Conservation (phyloP, 768 basidiomycete species). For the Leucogyrophana mollusca region DNA sequence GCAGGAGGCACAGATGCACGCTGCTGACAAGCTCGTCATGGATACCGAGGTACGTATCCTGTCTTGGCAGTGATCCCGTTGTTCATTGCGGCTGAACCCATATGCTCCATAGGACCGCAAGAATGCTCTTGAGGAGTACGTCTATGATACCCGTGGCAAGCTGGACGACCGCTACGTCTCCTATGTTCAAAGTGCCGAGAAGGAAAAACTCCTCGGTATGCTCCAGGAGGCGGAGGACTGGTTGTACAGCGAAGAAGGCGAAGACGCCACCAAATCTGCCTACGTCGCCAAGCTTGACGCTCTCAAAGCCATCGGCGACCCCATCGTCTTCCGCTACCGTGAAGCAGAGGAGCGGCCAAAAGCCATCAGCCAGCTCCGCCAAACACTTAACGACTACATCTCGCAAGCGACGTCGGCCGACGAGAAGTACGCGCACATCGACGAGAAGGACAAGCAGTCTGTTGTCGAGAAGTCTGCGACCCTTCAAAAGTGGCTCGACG, state of each 20-base stretch:
- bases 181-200: conserved; percentile 76
- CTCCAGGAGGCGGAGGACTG: conserved; percentile 88
- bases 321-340: conserved; percentile 77
- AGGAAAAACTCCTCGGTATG: conserved; percentile 66
- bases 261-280: conserved; percentile 94
- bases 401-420: conserved; percentile 78
- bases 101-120: conserved; percentile 75
- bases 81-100: conserved; percentile 4
- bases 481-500: conserved; percentile 93
- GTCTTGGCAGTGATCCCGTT: neutral
- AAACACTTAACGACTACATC: conserved; percentile 86
- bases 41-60: conserved; percentile 83
- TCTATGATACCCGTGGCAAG: conserved; percentile 93
- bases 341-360: conserved; percentile 81
- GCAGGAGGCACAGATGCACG: conserved; percentile 85
- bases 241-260: conserved; percentile 96
- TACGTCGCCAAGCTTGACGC: conserved; percentile 82
- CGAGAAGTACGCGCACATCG: conserved; percentile 88
- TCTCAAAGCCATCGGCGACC: conserved; percentile 85
- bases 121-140: conserved; percentile 98
- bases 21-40: conserved; percentile 91
- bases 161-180: conserved; percentile 84
- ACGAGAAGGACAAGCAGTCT: conserved; percentile 80
- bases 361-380: conserved; percentile 74
- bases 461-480: conserved; percentile 90